Evolutionary conservation across 1,139 yeast species (phyloP), one percentile per base, ranked within the genome.

Genomic region (Yamadazyma dushanensis): DNA sequence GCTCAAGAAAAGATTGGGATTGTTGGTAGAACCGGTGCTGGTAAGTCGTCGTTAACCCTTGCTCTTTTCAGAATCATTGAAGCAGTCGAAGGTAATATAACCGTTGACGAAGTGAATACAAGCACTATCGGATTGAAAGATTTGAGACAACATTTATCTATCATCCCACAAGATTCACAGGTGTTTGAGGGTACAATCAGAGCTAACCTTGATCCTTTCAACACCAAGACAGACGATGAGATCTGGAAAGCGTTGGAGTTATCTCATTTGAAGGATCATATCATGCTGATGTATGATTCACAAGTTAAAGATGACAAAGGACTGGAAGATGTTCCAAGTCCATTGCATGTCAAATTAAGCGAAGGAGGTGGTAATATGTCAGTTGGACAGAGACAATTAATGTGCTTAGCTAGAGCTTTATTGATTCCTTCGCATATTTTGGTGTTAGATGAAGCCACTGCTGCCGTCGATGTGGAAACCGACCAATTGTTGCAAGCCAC

Each of bases 1-100:
- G 80, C 92, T 1, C 72, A 74, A 43, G 97, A 90, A 58, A 90
- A 90, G 58, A 72, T 90, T 50, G 97, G 97, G 45, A 88, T 90
- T 40, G 70, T 65, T 21, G 71, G 71, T n/a, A 50, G 72, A 46
- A 66, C 72, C 2, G 72, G 72, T 5, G 70, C 72, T 3, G 72
- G 72, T 4, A 66, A 66, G 39, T 62, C 69, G 5, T 58, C 70
- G 0, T 53, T 66, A 24, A 58, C 70, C 1, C 50, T 65, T 35
- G 70, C 71, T 0, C 47, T 66, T 11, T 66, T 65, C 53, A 53
- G 72, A 25, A 61, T 66, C 8, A 57, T 66, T 27, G 71, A 66
- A 46, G 58, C 70, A 3, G 50, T 56, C 10, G 27, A 41, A 1
- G 71, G 71, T 5, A 46, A 53, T 33, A 60, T 66, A 26, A 57